Base-by-base conservation (phyloP, 345 rosid genomes). In the Anacardium occidentale region DNA sequence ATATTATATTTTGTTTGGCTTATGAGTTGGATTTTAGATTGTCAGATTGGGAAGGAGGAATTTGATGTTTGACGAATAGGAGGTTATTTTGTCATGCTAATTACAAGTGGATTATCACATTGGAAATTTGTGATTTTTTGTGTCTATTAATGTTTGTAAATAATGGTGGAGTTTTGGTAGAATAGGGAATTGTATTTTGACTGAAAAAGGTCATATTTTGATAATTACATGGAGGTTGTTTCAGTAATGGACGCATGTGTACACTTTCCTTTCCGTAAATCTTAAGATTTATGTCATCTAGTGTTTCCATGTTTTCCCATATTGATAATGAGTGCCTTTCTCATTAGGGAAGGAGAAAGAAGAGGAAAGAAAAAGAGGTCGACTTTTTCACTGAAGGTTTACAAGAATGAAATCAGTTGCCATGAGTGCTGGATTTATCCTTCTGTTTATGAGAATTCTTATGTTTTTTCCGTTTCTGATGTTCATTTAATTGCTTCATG, bases 401-500 rank as follows among this genome's bases (percentile, higher is more conserved):
- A 20, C 60, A 12, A 32, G 10, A 29, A 26, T 37, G 51, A 51
- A 66, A 32, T 29, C 29, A n/a, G 37, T 54, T 32, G 24, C 59
- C 10, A 13, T 26, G 6, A 55, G 25, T 7, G 64, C 42, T 50
- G 50, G 24, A 59, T 40, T 55, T 42, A 63, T 61, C 48, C 50
- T 62, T 32, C 25, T 55, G 71, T 37, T 55, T 21, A 34, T 70
- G 37, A 42, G 54, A 24, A 66, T 59, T 59, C 32, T 29, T 29
- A 1, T 29, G 1, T 29, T 29, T 29, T 29, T 29, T 20, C 66
- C 59, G 17, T 40, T 64, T 71, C 57, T 70, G 57, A 2, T 58
- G 67, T 34, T 69, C 24, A 48, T 74, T 56, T 68, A 64, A 73
- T 50, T 72, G 61, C 60, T 68, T n/a, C 20, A 34, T 22, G 34